Conservation (phyloP, 1,284 basidiomycete species). For the Irpex sp. region DNA sequence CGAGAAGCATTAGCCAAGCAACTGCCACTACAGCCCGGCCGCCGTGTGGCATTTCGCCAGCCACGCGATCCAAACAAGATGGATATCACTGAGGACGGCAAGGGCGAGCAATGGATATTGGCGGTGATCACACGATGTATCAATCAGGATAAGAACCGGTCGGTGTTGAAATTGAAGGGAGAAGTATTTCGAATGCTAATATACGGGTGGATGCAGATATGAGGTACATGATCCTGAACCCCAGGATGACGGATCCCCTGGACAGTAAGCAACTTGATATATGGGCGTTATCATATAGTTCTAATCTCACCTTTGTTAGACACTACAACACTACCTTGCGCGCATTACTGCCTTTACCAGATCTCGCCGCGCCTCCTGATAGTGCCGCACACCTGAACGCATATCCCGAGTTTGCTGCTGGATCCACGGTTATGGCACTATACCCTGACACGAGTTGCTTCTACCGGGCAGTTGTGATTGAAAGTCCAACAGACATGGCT, state of each 20-base stretch:
- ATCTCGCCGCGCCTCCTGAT: conserved; percentile 53
- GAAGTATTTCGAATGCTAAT: background rate
- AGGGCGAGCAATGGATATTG: conserved; percentile 77
- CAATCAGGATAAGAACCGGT: conserved; percentile 67
- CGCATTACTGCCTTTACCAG: conserved; percentile 74
- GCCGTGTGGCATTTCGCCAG: conserved; percentile 78
- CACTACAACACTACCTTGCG: conserved; percentile 65
- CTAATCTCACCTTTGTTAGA: conserved; percentile 29
- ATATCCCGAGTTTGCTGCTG: conserved; percentile 67
- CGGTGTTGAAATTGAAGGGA: background rate
- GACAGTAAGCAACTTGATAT: conserved; percentile 44
- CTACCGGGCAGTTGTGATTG: conserved; percentile 76
- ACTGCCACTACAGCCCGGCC: conserved; percentile 62
- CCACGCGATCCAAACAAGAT: conserved; percentile 45
- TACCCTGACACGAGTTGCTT: conserved; percentile 87
- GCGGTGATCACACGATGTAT: conserved; percentile 70
- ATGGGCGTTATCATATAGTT: conserved; percentile 3
- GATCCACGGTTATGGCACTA: conserved; percentile 74
- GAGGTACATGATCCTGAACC: conserved; percentile 81
- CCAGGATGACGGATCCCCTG: conserved; percentile 71
- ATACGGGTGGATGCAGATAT: conserved; percentile 42
- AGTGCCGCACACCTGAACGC: conserved; percentile 60
- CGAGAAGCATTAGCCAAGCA: conserved; percentile 58
- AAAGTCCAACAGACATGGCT: conserved; percentile 55
- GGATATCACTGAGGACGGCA: conserved; percentile 41